Percentiles rank a stretch among this genome's conserved stretches.
phyloP scores from a whole-genome alignment of 2,329 filamentous ascomycete genomes.

The Botrytis pseudocinerea region DNA sequence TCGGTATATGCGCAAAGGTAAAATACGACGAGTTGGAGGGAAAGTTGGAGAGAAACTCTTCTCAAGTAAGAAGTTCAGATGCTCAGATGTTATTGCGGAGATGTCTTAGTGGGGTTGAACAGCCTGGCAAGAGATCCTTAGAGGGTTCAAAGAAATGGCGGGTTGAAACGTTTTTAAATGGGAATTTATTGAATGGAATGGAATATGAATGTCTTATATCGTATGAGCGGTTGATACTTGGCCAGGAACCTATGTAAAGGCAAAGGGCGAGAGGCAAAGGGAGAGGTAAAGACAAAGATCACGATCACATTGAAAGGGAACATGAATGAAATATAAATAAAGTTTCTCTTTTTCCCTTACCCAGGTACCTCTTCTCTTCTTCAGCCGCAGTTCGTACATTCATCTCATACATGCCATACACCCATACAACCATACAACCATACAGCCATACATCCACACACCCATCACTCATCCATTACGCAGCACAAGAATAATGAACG shows the following conservation, averaged over 20 bases:
- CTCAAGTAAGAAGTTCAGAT: conserved; percentile 14
- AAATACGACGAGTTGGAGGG: neutral
- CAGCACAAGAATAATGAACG: conserved; percentile 5
- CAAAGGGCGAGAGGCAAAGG: neutral
- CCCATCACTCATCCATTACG: neutral
- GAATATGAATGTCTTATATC: neutral
- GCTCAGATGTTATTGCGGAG: conserved; percentile 19
- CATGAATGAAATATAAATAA: neutral
- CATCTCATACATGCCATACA: no score
- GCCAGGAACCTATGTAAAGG: no score
- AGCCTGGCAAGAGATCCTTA: conserved; percentile 20
- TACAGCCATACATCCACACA: no score
- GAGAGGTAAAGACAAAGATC: neutral
- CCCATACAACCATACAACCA: no score
- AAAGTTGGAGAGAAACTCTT: conserved; percentile 11
- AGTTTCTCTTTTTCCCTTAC: neutral
- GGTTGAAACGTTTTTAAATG: neutral
- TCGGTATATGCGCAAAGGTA: neutral
- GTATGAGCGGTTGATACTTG: neutral
- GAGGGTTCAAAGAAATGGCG: conserved; percentile 15
- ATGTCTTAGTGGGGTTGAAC: conserved; percentile 25
- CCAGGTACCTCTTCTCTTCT: neutral
- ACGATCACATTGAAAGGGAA: neutral
- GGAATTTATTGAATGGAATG: neutral
- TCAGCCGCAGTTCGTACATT: conserved; percentile 10